A percentile compares a stretch with the other conserved stretches of the same genome.
These are phyloP conservation scores for Asclepias syriaca DNA, from an alignment of 257 asterid genomes.

Conservation along the genomic window DNA sequence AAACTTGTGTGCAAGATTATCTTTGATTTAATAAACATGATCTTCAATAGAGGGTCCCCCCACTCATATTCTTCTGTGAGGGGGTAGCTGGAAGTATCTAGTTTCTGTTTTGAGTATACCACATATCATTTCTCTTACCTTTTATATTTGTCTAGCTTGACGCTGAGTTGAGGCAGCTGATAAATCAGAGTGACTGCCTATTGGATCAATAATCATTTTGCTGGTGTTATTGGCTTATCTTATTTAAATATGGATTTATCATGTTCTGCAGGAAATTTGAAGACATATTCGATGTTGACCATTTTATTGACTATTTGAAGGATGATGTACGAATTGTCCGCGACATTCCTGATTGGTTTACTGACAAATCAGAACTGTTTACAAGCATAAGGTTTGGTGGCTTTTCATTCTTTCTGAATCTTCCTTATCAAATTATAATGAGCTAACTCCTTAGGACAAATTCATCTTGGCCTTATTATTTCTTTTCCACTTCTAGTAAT, in stretches of 20 bases:
- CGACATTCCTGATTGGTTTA: conserved; percentile 96
- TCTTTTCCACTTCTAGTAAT: not conserved
- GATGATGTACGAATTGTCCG: conserved; percentile 87
- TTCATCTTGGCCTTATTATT: not conserved
- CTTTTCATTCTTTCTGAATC: not conserved
- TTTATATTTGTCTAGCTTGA: not conserved
- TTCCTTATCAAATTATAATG: not conserved
- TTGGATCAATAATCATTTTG: not conserved
- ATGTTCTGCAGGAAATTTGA: conserved; percentile 82
- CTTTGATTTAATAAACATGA: not conserved
- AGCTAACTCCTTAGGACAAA: not conserved
- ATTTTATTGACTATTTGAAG: conserved; percentile 87
- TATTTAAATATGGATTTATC: conserved; percentile 3
- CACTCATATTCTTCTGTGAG: not conserved
- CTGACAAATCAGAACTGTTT: conserved; percentile 96
- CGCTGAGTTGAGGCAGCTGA: not conserved
- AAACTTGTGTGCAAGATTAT: not conserved
- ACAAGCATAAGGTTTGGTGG: conserved; percentile 70
- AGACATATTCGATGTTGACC: conserved; percentile 97
- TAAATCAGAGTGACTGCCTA: not conserved
- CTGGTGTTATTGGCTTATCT: not conserved
- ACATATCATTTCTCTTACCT: not conserved
- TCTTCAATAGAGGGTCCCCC: not conserved
- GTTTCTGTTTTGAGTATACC: not conserved
- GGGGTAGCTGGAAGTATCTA: not conserved